Conservation (phyloP, 176 grass and related monocot genomes). For the Zoysia pacifica region DNA sequence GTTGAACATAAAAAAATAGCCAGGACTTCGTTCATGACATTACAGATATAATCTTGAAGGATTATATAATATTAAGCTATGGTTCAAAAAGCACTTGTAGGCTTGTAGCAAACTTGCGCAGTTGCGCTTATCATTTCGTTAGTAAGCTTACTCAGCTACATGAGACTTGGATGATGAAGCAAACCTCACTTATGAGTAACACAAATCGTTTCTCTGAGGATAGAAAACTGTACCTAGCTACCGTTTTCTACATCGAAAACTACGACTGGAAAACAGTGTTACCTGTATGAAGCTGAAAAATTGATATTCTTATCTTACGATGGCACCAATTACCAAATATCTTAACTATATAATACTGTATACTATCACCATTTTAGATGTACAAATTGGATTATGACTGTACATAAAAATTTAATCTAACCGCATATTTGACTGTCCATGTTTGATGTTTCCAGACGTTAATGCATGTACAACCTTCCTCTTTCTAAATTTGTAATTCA, state of each 20-base stretch:
- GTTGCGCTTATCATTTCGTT: not conserved
- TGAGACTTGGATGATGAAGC: not conserved
- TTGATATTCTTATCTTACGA: not conserved
- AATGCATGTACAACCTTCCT: not conserved
- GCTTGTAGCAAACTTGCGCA: not conserved
- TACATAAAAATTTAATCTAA: not conserved
- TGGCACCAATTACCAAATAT: not conserved
- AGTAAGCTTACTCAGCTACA: not conserved
- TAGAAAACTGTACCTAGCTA: not conserved
- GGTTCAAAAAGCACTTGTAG: too few species aligned
- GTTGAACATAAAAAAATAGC: not conserved
- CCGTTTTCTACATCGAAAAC: not conserved
- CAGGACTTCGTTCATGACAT: not conserved
- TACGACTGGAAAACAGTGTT: not conserved
- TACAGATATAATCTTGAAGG: not conserved
- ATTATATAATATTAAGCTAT: too few species aligned
- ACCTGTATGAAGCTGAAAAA: not conserved
- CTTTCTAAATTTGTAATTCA: not conserved
- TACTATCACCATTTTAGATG: not conserved
- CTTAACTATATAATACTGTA: not conserved
- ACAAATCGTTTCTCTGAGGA: not conserved
- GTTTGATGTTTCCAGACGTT: not conserved
- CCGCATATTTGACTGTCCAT: not conserved
- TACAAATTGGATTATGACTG: slow-evolving; percentile 4
- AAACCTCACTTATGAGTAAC: not conserved